Evolutionary conservation across 371 early-diverging fungal genomes (phyloP).

Genomic region (Circinella umbellata): DNA sequence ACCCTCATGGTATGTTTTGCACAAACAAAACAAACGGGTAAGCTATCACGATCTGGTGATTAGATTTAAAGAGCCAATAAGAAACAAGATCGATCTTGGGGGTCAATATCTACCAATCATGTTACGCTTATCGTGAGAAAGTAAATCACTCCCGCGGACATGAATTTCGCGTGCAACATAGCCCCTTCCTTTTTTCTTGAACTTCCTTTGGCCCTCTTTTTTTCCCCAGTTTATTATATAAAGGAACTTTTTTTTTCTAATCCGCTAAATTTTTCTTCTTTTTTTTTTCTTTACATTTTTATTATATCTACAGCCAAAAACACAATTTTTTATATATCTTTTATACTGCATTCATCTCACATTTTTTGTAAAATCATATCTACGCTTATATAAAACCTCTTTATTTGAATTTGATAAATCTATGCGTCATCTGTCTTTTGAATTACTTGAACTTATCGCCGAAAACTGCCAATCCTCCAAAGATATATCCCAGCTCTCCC

Average conservation of each 20-base stretch:
- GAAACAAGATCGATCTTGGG: slow-evolving; percentile 9
- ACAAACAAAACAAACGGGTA: slow-evolving; percentile 3
- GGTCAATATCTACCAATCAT: slow-evolving; percentile 17
- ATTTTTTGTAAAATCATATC: too few relatives aligned
- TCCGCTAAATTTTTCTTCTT: not conserved
- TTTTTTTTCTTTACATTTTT: not conserved
- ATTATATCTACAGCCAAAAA: not conserved
- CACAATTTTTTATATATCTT: too few relatives aligned
- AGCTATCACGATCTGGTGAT: slow-evolving; percentile 8
- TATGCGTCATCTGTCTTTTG: slow-evolving; percentile 35
- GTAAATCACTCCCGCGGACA: slow-evolving; percentile 3
- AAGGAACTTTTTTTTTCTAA: not conserved
- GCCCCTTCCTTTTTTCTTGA: not conserved
- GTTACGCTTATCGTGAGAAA: slow-evolving; percentile 14
- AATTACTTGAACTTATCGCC: slow-evolving; percentile 35
- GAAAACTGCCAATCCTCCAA: slow-evolving; percentile 16
- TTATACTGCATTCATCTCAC: too few relatives aligned
- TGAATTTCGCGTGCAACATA: slow-evolving; percentile 2
- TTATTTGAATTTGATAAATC: slow-evolving; percentile 14
- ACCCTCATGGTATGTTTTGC: not conserved
- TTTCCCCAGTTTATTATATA: not conserved
- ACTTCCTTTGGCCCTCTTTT: not conserved
- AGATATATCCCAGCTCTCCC: slow-evolving; percentile 24
- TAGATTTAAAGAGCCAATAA: slow-evolving; percentile 21
- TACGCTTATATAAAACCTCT: not conserved